These are phyloP conservation scores for Botryotinia calthae DNA, from an alignment of 2,329 filamentous ascomycete species.

Conservation along the genomic window DNA sequence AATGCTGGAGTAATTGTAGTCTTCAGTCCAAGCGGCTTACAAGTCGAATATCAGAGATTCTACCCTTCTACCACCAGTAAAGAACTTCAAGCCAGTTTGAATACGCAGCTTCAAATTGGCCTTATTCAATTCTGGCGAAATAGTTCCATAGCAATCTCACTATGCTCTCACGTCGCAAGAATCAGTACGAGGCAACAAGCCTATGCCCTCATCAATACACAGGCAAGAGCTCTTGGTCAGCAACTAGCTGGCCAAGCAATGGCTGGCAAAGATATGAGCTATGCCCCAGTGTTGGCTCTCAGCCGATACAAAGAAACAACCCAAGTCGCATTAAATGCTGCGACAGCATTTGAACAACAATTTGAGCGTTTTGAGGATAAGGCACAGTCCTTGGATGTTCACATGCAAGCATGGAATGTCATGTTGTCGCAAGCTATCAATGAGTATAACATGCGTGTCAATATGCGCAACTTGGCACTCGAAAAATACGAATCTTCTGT, in stretches of 20 bases:
- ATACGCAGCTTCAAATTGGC: neutral
- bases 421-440: constrained; percentile 11
- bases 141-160: constrained; percentile 2
- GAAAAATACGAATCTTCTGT: constrained; percentile 7
- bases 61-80: constrained; percentile 6
- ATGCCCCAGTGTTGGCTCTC: constrained; percentile 1
- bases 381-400: neutral
- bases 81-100: constrained; percentile 9
- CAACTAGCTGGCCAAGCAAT: constrained; percentile 9
- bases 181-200: neutral
- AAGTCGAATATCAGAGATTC: constrained; percentile 7
- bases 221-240: neutral
- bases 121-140: constrained; percentile 12
- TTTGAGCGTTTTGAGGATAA: constrained; percentile 13
- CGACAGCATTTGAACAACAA: neutral
- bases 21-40: neutral
- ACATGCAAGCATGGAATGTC: constrained; percentile 9
- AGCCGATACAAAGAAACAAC: constrained; percentile 8
- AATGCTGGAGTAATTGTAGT: constrained; percentile 5
- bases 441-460: constrained; percentile 10
- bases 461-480: neutral
- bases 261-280: constrained; percentile 11
- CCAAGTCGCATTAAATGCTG: neutral
- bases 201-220: constrained; percentile 7
- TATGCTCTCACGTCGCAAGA: neutral